Base-by-base conservation (phyloP, 2,329 filamentous ascomycete genomes). In the Phoma herbarum region DNA sequence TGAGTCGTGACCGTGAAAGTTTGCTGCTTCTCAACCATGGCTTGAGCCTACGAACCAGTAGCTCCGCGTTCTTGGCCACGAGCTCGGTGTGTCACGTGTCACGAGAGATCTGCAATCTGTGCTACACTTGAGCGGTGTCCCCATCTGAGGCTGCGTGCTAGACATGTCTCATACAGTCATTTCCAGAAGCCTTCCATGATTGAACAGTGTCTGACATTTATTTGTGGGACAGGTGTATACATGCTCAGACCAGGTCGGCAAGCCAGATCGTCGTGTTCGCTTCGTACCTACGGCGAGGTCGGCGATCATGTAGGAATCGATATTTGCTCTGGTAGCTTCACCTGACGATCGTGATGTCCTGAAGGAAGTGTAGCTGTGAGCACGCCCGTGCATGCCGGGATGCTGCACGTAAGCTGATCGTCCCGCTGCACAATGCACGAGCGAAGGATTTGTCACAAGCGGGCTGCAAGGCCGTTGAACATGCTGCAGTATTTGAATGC, bases 381-480 rank as follows among this genome's bases (percentile, higher is more conserved):
- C 49, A 39, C 22, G 49, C 44, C 35, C 35, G 59, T 64, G 64
- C 62, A 66, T 63, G 56, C 57, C 43, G 61, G 37, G 42, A 45
- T 49, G 52, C 57, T 55, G 62, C 63, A 62, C 33, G 50, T 59
- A 43, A 62, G 16, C 45, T 52, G 64, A 66, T 68, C 64, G 62
- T 55, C 62, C 62, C 64, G 64, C 61, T 65, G 63, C 64, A 66
- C 57, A 26, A 61, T 59, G 63, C 61, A 67, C 50, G 42, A 49
- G 50, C 49, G 25, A 53, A 58, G 26, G 46, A 46, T 59, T 29
- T 45, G 51, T 54, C 45, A 54, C 41, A 59, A 47, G 56, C 56
- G 50, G 16, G 18, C 50, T 54, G 51, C 56, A 51, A 59, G 50
- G 29, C 29, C 56, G 51, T 54, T 59, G 56, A 53, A 48, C 26